These are phyloP conservation scores for Suhomyces panamericanus DNA, from an alignment of 1,139 yeast genomes.

Conservation along the genomic window DNA sequence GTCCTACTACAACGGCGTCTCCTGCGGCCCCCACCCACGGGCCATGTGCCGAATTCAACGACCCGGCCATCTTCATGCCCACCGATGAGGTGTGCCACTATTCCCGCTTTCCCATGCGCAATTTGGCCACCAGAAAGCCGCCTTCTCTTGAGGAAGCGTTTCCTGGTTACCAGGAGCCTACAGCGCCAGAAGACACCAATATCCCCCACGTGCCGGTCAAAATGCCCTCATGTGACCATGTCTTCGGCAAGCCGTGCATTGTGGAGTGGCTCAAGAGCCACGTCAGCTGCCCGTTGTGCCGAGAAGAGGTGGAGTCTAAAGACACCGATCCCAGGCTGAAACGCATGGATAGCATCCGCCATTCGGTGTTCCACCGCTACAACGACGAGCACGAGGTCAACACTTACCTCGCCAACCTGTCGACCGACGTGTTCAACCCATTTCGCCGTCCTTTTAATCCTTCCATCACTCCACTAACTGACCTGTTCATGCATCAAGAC, in stretches of 20 bases:
- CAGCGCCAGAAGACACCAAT: constrained; percentile 13
- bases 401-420: constrained; percentile 29
- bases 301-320: constrained; percentile 39
- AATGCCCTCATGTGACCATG: constrained; percentile 46
- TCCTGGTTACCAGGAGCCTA: constrained; percentile 30
- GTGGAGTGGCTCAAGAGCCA: constrained; percentile 44
- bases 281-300: constrained; percentile 48
- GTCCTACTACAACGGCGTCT: no score
- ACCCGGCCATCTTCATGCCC: constrained; percentile 44
- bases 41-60: constrained; percentile 25
- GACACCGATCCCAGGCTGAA: constrained; percentile 22
- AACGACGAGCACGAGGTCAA: constrained; percentile 21
- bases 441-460: constrained; percentile 39
- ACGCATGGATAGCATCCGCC: constrained; percentile 11
- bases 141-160: constrained; percentile 32
- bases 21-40: neutral
- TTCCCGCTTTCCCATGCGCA: constrained; percentile 36
- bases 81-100: constrained; percentile 35
- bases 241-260: constrained; percentile 45
- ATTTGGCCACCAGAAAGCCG: constrained; percentile 25
- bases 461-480: constrained; percentile 44
- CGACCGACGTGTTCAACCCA: constrained; percentile 44
- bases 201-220: constrained; percentile 42
- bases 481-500: constrained; percentile 39
- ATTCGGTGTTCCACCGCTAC: constrained; percentile 14